These are phyloP conservation scores for Umbelopsis sp. DNA, from an alignment of 192 early-diverging fungal species.

Conservation along the genomic window DNA sequence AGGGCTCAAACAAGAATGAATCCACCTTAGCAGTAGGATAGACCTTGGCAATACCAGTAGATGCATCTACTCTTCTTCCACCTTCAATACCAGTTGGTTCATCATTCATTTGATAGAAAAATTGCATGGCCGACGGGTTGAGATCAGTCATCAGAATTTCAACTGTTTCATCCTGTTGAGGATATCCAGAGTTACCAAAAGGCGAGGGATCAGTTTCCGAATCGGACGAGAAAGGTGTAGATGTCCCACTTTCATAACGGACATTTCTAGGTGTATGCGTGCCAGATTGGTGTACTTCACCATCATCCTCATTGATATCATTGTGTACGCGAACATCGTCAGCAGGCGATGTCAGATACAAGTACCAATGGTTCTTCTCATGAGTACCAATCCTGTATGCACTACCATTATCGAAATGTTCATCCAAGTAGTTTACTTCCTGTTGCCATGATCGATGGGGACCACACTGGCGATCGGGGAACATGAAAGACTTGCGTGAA, in stretches of 20 bases:
- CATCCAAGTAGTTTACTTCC: constrained; percentile 79
- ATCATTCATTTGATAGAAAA: constrained; percentile 71
- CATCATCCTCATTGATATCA: constrained; percentile 44
- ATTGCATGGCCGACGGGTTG: constrained; percentile 75
- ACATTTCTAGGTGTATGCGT: constrained; percentile 9
- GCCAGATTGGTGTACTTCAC: constrained; percentile 19
- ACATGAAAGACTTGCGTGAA: constrained; percentile 96
- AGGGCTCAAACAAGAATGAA: constrained; percentile 93
- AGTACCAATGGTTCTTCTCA: constrained; percentile 96
- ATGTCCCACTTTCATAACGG: constrained; percentile 21
- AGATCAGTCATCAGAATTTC: constrained; percentile 97
- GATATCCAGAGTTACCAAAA: constrained; percentile 34
- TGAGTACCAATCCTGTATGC: constrained; percentile 93
- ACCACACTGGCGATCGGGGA: constrained; percentile 86
- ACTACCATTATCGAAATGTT: constrained; percentile 67
- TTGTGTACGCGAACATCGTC: constrained; percentile 48
- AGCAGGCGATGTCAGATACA: constrained; percentile 83
- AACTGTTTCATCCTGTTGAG: constrained; percentile 81
- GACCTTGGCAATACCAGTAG: constrained; percentile 79
- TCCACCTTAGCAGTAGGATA: constrained; percentile 85
- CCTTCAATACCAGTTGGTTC: constrained; percentile 65
- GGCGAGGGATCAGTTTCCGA: constrained; percentile 26
- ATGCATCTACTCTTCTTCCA: constrained; percentile 68
- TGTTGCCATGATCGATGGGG: constrained; percentile 92
- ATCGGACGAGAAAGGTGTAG: constrained; percentile 30